These are phyloP conservation scores for Globisporangium nunn DNA, from an alignment of 352 stramenopile genomes.

Conservation along the genomic window DNA sequence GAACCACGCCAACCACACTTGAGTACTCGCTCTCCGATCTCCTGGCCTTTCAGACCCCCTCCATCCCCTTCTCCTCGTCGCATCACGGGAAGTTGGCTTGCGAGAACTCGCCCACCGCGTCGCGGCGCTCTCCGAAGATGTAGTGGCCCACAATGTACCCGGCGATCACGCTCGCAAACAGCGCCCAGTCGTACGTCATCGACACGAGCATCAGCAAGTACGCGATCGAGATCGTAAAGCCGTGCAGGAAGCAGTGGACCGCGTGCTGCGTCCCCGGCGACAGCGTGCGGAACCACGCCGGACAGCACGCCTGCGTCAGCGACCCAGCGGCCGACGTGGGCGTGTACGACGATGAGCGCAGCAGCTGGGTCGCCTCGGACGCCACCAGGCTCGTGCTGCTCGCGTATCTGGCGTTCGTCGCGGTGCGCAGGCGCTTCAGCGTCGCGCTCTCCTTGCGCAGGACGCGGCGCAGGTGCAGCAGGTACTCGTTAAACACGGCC, in stretches of 20 bases:
- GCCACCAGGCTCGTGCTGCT: slow-evolving; percentile 7
- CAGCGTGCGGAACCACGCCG: slow-evolving; percentile 46
- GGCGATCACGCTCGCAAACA: slow-evolving; percentile 45
- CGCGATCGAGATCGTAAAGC: slow-evolving; percentile 52
- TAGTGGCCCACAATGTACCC: slow-evolving; percentile 65
- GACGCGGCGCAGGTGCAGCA: slow-evolving; percentile 57
- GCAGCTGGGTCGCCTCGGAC: slow-evolving; percentile 28
- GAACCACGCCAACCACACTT: too few species aligned
- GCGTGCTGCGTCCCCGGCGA: slow-evolving; percentile 44
- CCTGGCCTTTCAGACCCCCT: too few species aligned
- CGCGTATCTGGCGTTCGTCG: neutral
- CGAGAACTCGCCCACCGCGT: slow-evolving; percentile 23
- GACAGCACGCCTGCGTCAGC: slow-evolving; percentile 27
- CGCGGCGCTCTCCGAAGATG: slow-evolving; percentile 55
- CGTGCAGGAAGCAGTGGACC: slow-evolving; percentile 48
- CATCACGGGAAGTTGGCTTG: slow-evolving; percentile 15
- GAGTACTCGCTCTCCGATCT: too few species aligned
- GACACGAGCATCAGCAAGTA: slow-evolving; percentile 81
- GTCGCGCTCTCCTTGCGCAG: slow-evolving; percentile 55
- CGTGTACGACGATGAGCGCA: slow-evolving; percentile 31
- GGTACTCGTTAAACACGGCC: slow-evolving; percentile 68
- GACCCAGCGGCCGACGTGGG: slow-evolving; percentile 15
- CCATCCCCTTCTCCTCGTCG: too few species aligned
- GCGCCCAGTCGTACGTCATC: slow-evolving; percentile 69
- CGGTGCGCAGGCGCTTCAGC: slow-evolving; percentile 23